Conservation (phyloP, 1,284 basidiomycete genomes). For the Xerocomus amazonicus region DNA sequence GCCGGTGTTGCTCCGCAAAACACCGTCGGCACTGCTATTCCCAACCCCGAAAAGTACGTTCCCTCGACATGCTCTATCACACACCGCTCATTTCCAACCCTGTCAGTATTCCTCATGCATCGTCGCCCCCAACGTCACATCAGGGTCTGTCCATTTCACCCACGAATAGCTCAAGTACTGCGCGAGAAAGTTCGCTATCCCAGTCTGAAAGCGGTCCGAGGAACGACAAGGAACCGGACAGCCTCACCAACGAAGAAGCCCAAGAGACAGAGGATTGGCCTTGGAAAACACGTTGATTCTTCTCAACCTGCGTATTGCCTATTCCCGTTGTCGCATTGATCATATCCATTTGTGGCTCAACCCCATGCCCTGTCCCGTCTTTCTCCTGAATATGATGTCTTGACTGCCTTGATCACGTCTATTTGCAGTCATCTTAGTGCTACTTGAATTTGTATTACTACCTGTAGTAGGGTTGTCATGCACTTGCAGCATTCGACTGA, state of each 20-base stretch:
- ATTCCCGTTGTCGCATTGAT: conserved; percentile 20
- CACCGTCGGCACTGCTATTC: conserved; percentile 89
- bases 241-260: conserved; percentile 31
- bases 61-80: not conserved
- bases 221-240: conserved; percentile 17
- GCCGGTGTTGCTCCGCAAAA: conserved; percentile 87
- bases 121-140: conserved; percentile 53
- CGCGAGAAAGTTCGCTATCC: conserved; percentile 54
- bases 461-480: conserved; percentile 26
- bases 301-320: conserved; percentile 7
- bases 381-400: conserved; percentile 12
- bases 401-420: conserved; percentile 13
- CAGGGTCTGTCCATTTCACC: conserved; percentile 64
- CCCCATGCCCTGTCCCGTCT: conserved; percentile 16
- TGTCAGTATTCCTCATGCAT: conserved; percentile 71
- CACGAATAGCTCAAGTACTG: conserved; percentile 58
- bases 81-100: conserved; percentile 1
- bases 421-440: conserved; percentile 13
- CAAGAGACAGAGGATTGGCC: conserved; percentile 39
- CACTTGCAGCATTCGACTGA: conserved; percentile 8
- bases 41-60: conserved; percentile 91
- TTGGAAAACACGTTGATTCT: conserved; percentile 9
- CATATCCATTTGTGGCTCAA: conserved; percentile 22
- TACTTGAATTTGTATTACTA: conserved; percentile 33
- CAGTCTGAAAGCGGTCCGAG: conserved; percentile 25